These are phyloP conservation scores for Suillus occidentalis DNA, from an alignment of 768 basidiomycete species.

Conservation along the genomic window DNA sequence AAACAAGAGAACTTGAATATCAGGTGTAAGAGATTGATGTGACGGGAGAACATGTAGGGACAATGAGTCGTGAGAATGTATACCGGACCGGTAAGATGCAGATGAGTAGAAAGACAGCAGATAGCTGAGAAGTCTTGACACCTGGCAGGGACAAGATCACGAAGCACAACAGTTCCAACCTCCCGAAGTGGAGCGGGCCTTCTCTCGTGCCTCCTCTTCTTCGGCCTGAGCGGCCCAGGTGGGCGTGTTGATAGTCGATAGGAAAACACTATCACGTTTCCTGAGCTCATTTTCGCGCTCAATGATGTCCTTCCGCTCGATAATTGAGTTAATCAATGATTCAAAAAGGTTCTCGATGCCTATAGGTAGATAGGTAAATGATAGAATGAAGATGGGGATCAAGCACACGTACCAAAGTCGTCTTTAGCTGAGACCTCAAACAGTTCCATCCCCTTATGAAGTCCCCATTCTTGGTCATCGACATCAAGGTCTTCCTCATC, in stretches of 20 bases:
- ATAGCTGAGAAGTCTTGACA: conserved; percentile 12
- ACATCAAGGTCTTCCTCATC: conserved; percentile 55
- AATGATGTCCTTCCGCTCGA: conserved; percentile 73
- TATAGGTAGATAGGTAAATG: conserved; percentile 30
- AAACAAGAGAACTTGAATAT: conserved; percentile 11
- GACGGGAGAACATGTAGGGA: conserved; percentile 6
- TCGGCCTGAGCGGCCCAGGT: conserved; percentile 81
- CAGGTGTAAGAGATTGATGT: conserved; percentile 3
- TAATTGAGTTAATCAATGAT: conserved; percentile 77
- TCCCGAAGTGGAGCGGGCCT: conserved; percentile 45
- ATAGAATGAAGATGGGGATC: conserved; percentile 4
- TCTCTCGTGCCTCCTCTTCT: conserved; percentile 70
- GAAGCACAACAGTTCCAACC: conserved; percentile 71
- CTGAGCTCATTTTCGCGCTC: conserved; percentile 79
- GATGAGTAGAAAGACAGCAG: conserved; percentile 13
- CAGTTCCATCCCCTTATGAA: conserved; percentile 81
- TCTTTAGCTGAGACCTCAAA: conserved; percentile 94
- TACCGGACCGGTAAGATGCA: conserved; percentile 18
- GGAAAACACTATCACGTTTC: conserved; percentile 81
- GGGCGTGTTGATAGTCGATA: conserved; percentile 62
- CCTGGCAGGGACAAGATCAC: conserved; percentile 22
- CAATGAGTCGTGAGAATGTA: conserved; percentile 17
- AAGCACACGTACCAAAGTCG: conserved; percentile 59
- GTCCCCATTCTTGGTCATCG: conserved; percentile 64
- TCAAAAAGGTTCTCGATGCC: conserved; percentile 83